These are phyloP conservation scores for Pythium phragmitis DNA, from an alignment of 352 stramenopile species.

Conservation along the genomic window DNA sequence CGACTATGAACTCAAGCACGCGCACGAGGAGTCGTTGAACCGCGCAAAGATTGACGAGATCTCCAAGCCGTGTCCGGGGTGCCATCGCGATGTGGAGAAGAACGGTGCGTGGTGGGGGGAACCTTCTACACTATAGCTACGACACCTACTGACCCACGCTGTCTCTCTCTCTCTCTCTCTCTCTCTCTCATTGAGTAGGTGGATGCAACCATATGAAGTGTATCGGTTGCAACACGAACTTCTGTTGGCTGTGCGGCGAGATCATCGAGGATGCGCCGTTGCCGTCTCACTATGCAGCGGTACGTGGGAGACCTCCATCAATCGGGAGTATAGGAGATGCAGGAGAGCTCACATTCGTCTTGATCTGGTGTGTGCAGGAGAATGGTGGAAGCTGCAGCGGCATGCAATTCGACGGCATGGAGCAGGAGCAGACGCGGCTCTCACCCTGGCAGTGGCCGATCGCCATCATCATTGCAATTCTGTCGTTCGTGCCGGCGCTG, in stretches of 20 bases:
- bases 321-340: background rate
- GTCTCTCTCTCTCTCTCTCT: too few relatives aligned
- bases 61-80: constrained; percentile 86
- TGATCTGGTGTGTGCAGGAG: background rate
- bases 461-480: background rate
- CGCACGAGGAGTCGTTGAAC: constrained; percentile 83
- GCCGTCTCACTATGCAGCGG: constrained; percentile 13
- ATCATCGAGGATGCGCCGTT: constrained; percentile 58
- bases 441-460: background rate
- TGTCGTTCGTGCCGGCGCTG: background rate
- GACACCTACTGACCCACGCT: background rate
- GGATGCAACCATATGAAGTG: constrained; percentile 94
- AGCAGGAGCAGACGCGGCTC: background rate
- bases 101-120: constrained; percentile 17
- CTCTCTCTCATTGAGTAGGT: too few relatives aligned
- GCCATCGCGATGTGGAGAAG: constrained; percentile 89
- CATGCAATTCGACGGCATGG: constrained; percentile 18
- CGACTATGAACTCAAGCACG: constrained; percentile 76
- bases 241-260: constrained; percentile 89
- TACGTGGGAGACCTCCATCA: too few relatives aligned
- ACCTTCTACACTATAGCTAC: too few relatives aligned
- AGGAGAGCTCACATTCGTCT: too few relatives aligned
- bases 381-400: constrained; percentile 10
- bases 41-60: constrained; percentile 77
- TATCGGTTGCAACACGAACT: constrained; percentile 79